Conservation (phyloP, 2,329 filamentous ascomycete genomes). For the Zalaria sp. region DNA sequence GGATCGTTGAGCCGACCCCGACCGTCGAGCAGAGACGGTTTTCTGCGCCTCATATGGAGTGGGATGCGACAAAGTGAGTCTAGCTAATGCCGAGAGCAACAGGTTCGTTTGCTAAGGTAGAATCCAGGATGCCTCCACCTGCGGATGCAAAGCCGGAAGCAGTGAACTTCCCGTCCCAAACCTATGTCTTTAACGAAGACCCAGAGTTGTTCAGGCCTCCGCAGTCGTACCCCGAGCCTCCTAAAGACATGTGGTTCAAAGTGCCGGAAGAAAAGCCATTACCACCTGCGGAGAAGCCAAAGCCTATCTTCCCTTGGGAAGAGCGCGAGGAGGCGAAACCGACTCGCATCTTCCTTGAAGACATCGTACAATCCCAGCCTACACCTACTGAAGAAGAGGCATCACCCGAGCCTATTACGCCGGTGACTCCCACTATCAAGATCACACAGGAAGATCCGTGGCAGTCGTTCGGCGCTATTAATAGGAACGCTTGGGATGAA, state of each 20-base stretch:
- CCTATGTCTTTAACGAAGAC: slow-evolving; percentile 75
- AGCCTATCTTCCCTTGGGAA: slow-evolving; percentile 88
- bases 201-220: slow-evolving; percentile 64
- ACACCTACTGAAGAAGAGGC: slow-evolving; percentile 5
- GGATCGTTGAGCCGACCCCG: slow-evolving; percentile 26
- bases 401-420: slow-evolving; percentile 4
- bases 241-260: slow-evolving; percentile 78
- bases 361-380: slow-evolving; percentile 18
- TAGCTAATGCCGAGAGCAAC: neutral
- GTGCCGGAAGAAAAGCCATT: slow-evolving; percentile 47
- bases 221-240: slow-evolving; percentile 63
- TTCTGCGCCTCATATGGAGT: slow-evolving; percentile 44
- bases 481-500: slow-evolving; percentile 80
- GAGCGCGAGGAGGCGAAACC: slow-evolving; percentile 45
- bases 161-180: slow-evolving; percentile 60
- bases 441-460: slow-evolving; percentile 46
- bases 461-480: slow-evolving; percentile 52
- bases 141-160: slow-evolving; percentile 68
- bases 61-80: slow-evolving; percentile 47
- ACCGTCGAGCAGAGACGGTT: slow-evolving; percentile 36
- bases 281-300: slow-evolving; percentile 44
- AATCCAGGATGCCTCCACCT: slow-evolving; percentile 29
- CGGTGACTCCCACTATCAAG: slow-evolving; percentile 31
- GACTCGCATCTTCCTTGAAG: slow-evolving; percentile 52
- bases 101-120: neutral